Conservation (phyloP, 192 early-diverging fungal species). For the Backusella circina region DNA sequence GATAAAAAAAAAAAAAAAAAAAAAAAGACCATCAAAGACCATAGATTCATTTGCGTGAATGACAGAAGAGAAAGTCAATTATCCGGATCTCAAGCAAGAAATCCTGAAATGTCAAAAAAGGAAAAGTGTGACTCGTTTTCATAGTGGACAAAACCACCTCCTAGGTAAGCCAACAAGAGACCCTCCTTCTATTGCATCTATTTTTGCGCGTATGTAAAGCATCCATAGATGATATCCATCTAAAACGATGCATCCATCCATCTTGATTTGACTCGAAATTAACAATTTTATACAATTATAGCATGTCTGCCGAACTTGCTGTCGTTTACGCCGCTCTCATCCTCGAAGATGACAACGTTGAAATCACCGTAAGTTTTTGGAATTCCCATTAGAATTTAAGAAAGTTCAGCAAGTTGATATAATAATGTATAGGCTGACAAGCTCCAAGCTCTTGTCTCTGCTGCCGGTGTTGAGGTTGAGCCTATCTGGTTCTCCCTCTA, state of each 20-base stretch:
- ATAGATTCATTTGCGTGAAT: no score
- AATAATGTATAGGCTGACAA: constrained; percentile 74
- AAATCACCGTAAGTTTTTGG: constrained; percentile 82
- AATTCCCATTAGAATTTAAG: not conserved
- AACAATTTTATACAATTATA: constrained; percentile 9
- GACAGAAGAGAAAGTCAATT: no score
- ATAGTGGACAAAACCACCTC: not conserved
- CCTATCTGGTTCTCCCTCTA: constrained; percentile 94
- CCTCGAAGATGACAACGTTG: constrained; percentile 96
- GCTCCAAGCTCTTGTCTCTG: constrained; percentile 85
- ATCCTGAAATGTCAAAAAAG: no score
- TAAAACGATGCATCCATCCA: constrained; percentile 7
- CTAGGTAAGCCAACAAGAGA: not conserved
- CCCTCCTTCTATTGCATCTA: not conserved
- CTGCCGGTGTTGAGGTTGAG: constrained; percentile 89
- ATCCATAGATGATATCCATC: not conserved
- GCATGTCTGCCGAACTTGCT: constrained; percentile 41
- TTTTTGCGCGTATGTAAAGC: not conserved
- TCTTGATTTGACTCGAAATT: not conserved
- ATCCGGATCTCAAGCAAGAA: no score
- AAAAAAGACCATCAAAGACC: no score
- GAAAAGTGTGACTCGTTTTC: not conserved
- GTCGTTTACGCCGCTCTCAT: constrained; percentile 90
- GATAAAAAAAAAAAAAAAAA: no score
- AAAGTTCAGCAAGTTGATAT: not conserved